Evolutionary conservation across 176 grass and related monocot genomes (phyloP), one percentile per base, ranked within the genome.

Genomic region (Triticum urartu): DNA sequence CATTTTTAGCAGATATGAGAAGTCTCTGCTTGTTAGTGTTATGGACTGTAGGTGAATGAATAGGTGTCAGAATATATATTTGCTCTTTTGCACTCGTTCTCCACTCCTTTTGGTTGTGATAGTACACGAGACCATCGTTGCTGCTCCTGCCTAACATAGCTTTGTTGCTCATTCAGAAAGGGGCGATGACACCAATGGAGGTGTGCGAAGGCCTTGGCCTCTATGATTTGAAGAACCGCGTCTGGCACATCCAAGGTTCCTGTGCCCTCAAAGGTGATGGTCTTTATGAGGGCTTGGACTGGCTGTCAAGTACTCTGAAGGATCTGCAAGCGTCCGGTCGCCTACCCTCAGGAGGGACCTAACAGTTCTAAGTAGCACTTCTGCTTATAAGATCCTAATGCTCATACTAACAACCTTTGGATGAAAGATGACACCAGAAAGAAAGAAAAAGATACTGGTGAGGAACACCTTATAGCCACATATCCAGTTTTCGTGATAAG

Each of bases 231-330:
- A 92, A 84, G 89, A 92, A 92, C 69, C 86, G 88, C 45, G 75
- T 61, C 10, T 95, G 93, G 93, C 91, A 92, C 77, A 95, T 95
- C 66, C 91, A 95, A 85, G 91, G 91, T 47, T 91, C 91, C 21
- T 95, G 93, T 85, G 93, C 91, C 30, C 77, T 92, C 24, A 84
- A 86, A 82, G 93, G 93, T 77, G 91, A 91, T 85, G 91, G 93
- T 35, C 88, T 95, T 68, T 95, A 92, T 60, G 88, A 95, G 72
- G 91, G 93, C 22, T 89, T 95, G 84, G 93, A 92, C 73, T 95
- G 91, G 91, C 73, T 95, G 9, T 89, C 91, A 81, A 80, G 68
- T 75, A 89, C 91, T 67, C 64, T 95, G 72, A 92, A 95, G 77
- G 91, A 91, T n/a, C 25, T 95, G 26, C 58, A 92, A 87, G 80